A percentile compares a stretch with the other conserved stretches of the same genome.
Conservation (phyloP, 148 eudicot species). For the Rheum nobile region DNA sequence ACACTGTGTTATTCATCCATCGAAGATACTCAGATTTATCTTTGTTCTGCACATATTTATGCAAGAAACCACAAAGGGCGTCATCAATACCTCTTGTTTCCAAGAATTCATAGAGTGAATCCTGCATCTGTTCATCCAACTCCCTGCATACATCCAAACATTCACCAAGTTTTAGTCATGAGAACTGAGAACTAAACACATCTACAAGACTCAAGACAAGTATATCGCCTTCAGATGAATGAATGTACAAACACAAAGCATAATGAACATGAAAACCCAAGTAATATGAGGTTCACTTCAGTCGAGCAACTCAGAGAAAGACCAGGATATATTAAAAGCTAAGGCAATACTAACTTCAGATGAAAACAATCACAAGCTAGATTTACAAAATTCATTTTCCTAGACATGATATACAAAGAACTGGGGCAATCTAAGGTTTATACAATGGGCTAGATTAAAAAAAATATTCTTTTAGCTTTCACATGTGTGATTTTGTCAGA, state of each 20-base stretch:
- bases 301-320: neutral
- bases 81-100: constrained; percentile 81
- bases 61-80: constrained; percentile 58
- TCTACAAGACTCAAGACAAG: neutral
- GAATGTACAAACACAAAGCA: neutral
- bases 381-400: neutral
- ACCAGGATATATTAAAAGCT: neutral
- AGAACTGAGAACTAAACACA: neutral
- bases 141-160: constrained; percentile 42
- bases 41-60: constrained; percentile 48
- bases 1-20: constrained; percentile 63
- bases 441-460: neutral
- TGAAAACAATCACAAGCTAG: neutral
- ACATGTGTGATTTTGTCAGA: neutral
- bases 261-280: neutral
- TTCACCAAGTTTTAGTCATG: constrained; percentile 1
- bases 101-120: constrained; percentile 59
- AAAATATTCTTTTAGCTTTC: neutral
- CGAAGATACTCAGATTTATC: constrained; percentile 56
- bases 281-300: neutral
- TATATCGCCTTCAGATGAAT: neutral
- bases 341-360: too few species aligned
- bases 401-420: neutral
- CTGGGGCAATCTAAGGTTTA: neutral
- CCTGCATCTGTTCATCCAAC: constrained; percentile 76